Percentiles rank a stretch among this genome's conserved stretches.
Evolutionary conservation across 805 yeast genomes (phyloP).

Genomic region (Yarrowia yakushimensis): DNA sequence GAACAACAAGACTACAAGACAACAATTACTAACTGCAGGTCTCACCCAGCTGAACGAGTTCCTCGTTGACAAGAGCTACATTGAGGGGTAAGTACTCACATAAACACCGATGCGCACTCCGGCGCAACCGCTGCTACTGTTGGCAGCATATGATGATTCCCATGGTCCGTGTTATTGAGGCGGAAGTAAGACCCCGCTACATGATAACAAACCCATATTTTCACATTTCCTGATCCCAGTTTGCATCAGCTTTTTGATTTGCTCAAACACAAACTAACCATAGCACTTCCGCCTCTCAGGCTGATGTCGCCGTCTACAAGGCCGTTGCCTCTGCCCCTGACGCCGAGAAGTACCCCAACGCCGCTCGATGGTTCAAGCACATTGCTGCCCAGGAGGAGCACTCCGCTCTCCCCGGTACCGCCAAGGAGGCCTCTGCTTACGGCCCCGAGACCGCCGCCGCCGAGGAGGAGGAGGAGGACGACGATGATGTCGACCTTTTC

Average conservation of each 20-base stretch:
- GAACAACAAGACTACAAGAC: background rate
- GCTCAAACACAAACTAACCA: background rate
- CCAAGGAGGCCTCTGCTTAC: conserved; percentile 44
- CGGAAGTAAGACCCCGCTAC: conserved; percentile 26
- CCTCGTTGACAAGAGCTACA: conserved; percentile 90
- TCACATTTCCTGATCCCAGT: conserved; percentile 13
- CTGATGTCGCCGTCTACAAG: conserved; percentile 91
- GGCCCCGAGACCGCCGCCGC: conserved; percentile 56
- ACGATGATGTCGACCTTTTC: conserved; percentile 87
- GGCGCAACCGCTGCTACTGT: background rate
- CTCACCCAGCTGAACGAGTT: conserved; percentile 71
- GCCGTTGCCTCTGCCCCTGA: conserved; percentile 56
- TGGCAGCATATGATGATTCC: conserved; percentile 12
- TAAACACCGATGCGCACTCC: too few species aligned
- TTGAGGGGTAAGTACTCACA: conserved; percentile 92
- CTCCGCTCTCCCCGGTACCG: conserved; percentile 66
- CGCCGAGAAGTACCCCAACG: conserved; percentile 81
- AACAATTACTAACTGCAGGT: conserved; percentile 37
- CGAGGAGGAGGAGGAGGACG: conserved; percentile 73
- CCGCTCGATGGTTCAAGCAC: conserved; percentile 98
- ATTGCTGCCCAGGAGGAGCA: conserved; percentile 88
- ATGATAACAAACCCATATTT: conserved; percentile 25
- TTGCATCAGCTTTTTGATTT: background rate
- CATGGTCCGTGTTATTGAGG: conserved; percentile 26
- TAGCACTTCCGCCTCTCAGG: conserved; percentile 71